Base-by-base conservation (phyloP, 495 filamentous ascomycete species). In the Pyrenula massariospora region DNA sequence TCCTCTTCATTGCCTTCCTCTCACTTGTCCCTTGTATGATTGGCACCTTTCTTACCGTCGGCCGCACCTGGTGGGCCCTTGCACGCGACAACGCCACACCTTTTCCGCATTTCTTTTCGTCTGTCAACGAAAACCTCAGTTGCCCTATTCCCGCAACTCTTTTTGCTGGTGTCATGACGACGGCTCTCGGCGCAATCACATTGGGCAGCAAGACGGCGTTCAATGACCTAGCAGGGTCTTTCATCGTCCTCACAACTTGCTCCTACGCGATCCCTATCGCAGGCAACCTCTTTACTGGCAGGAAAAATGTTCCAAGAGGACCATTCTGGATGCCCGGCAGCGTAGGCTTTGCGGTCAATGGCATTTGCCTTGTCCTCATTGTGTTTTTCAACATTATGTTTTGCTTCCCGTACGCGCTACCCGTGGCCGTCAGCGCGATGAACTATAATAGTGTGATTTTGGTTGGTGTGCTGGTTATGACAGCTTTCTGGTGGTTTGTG, bases 31-130 rank as follows among this genome's bases (percentile, higher is more conserved):
- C 83, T 56, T 82, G 81, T 56, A 72, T 74, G 22, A 70, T 88
- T 52, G 88, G 87, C 12, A 85, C 82, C 31, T 82, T 85, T 42
- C 72, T 91, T 56, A 92, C 88, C 22, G 81, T 83, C 52, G 84
- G 87, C n/a, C 83, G 89, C n/a, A 85, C 83, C 15, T 82, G 86
- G 59, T 95, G 89, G 89, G 31, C 87, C 1, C 77, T 95, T 11
- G 81, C 86, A 25, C 83, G 89, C 36, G 89, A 95, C 65, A 76
- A 82, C 19, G 76, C 74, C 12, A 77, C 73, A 2, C 76, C 75
- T 0, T 79, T 74, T 65, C 55, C 65, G 10, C 57, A 59, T 12
- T 73, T 68, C 64, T 61, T 75, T 15, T 64, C 69, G 20, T 66
- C 56, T 12, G 70, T 79, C 65, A 67, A 68, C 60, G 56, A 61